Evolutionary conservation across 2,329 filamentous ascomycete genomes (phyloP), one percentile per base, ranked within the genome.

Genomic region (Trichoderma atroviride): DNA sequence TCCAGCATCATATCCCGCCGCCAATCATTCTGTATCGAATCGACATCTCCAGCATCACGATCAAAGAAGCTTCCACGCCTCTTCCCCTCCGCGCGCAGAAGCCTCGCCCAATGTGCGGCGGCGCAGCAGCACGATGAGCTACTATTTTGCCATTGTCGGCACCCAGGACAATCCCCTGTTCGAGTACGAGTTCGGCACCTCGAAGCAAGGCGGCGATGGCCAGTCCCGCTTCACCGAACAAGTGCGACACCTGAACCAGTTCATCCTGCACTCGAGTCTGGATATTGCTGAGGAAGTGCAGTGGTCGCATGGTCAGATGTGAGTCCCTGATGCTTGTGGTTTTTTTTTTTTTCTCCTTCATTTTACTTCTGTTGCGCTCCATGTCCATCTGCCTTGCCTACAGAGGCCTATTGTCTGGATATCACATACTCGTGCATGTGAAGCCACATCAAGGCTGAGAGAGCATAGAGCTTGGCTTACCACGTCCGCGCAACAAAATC

Each of bases 131-230:
- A 85, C 74, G 73, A 98, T 98, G 96, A 97, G 94, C 71, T 99
- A 98, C 86, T 97, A 97, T 85, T 98, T 99, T 83, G 92, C 92
- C 78, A 97, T 99, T 75, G 89, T 99, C 80, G 96, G 94, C 78
- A 96, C 94, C 27, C 92, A 93, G 76, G 96, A 99, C 84, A 96
- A 95, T 78, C 95, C 96, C 40, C 88, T 99, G 74, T 99, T 98
- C 83, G 95, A 97, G 83, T 89, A 96, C 81, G 94, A 97, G 78
- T 99, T 99, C 79, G 96, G 96, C 76, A 97, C 95, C 50, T 97
- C 93, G 52, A 97, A 97, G 81, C 91, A 94, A 75, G 94, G 95
- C 82, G 95, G 95, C 78, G 96, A 98, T 84, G 96, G 96, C 75
- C 86, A 94, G 78, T 88, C 95, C 71, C 92, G 92, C 77, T 98